Evolutionary conservation across 257 asterid species (phyloP), one percentile per base, ranked within the genome.

Genomic region (Cruciata laevipes): DNA sequence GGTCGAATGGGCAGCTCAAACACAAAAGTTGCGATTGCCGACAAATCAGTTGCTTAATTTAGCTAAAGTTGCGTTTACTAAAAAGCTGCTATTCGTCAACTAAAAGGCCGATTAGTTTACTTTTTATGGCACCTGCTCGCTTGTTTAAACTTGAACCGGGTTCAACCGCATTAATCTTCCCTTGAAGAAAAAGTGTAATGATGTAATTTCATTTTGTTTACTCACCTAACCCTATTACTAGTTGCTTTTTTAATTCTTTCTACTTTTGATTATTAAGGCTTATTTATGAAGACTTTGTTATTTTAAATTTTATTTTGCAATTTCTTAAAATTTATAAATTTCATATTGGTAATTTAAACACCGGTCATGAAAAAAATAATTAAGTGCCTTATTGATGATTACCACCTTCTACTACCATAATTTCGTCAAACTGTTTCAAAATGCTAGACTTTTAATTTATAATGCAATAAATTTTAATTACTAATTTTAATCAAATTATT

Each of bases 21-120:
- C 55, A 47, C 13, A 42, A 42, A 38, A 17, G 55, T 47, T 47
- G 9, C 7, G 12, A 66, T 66, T 56, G 42, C 69, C 69, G 61
- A 66, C 69, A 27, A 47, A 47, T 23, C n/a, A 17, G 44, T 6
- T 47, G 40, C 60, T 27, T 27, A 27, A 44, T 25, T 25, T 30
- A 25, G 69, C 42, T 24, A 47, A 66, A 66, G 60, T 65, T 25
- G 7, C 59, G 25, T 33, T 44, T 20, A 24, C 52, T 27, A 42
- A 23, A 65, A 20, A 6, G 59, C 6, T 42, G 49, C 9, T 13
- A 3, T 4, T 3, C 53, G 53, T 47, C 55, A 47, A 47, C 55
- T 42, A 47, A 47, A 47, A 47, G 20, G 55, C 55, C 55, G n/a
- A 47, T 17, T 47, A 47, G 18, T 14, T 21, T 11, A 24, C 63